Evolutionary conservation across 2,329 filamentous ascomycete species (phyloP).

Genomic region (Monascus ruber): DNA sequence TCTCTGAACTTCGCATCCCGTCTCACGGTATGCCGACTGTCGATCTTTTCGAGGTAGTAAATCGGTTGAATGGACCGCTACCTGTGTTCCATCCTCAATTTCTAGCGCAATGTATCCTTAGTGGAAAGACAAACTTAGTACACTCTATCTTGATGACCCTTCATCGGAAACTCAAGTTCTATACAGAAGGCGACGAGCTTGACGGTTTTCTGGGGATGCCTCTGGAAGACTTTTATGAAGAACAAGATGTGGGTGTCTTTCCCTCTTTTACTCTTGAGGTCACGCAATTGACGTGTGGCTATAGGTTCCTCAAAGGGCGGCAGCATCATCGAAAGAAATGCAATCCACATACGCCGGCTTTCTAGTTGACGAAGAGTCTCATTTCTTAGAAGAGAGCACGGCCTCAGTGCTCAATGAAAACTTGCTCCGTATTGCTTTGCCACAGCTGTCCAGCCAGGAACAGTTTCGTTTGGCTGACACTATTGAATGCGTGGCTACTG

Average conservation of each 20-base stretch:
- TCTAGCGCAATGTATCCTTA: constrained; percentile 71
- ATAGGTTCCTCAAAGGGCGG: constrained; percentile 27
- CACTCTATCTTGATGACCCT: constrained; percentile 62
- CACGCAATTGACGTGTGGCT: not conserved
- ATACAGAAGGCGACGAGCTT: constrained; percentile 66
- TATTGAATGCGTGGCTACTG: constrained; percentile 69
- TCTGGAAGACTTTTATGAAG: constrained; percentile 37
- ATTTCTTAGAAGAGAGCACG: constrained; percentile 58
- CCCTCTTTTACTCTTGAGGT: not conserved
- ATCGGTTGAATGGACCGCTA: constrained; percentile 72
- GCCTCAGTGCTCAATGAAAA: constrained; percentile 63
- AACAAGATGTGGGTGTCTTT: constrained; percentile 30
- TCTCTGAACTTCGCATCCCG: constrained; percentile 43
- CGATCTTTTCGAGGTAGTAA: constrained; percentile 72
- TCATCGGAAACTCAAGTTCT: constrained; percentile 68
- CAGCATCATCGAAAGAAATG: constrained; percentile 33
- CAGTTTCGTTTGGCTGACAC: constrained; percentile 79
- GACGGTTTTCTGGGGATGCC: constrained; percentile 62
- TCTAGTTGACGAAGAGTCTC: constrained; percentile 43
- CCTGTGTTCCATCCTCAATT: constrained; percentile 90
- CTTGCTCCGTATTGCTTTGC: constrained; percentile 61
- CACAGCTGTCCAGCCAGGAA: constrained; percentile 71
- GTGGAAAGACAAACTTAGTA: constrained; percentile 62
- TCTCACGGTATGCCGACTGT: constrained; percentile 39
- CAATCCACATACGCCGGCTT: constrained; percentile 43